These are phyloP conservation scores for Batrachochytrium dendrobatidis DNA, from an alignment of 371 early-diverging fungal species.

Conservation along the genomic window DNA sequence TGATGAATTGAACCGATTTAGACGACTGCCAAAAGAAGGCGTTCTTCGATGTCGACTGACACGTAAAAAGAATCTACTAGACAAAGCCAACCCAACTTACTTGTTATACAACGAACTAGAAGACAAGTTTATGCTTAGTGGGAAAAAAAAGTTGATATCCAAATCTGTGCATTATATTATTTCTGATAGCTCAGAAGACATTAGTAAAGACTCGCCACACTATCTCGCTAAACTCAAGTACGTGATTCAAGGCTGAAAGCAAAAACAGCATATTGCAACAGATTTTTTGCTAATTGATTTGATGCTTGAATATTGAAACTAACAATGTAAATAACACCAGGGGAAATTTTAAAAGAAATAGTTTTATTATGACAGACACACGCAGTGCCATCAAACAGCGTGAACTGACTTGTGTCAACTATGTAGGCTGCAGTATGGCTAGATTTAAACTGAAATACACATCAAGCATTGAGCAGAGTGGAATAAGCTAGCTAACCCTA, in stretches of 20 bases:
- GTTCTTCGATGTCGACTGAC: constrained; percentile 38
- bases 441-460: constrained; percentile 1
- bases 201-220: constrained; percentile 41
- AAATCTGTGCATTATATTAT: constrained; percentile 41
- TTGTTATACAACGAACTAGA: constrained; percentile 40
- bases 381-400: constrained; percentile 30
- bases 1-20: no score
- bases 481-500: neutral
- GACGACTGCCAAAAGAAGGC: constrained; percentile 28
- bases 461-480: no score
- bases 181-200: constrained; percentile 33
- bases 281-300: constrained; percentile 5
- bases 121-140: constrained; percentile 40
- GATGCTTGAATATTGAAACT: no score
- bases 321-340: constrained; percentile 17
- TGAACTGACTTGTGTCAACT: constrained; percentile 36
- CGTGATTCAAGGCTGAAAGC: constrained; percentile 3
- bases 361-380: constrained; percentile 40
- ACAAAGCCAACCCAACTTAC: constrained; percentile 38
- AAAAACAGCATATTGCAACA: neutral
- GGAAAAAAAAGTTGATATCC: constrained; percentile 34
- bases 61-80: constrained; percentile 36
- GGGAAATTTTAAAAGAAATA: constrained; percentile 42
- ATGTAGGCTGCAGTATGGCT: constrained; percentile 18
- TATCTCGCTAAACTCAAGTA: constrained; percentile 45